Base-by-base conservation (phyloP, 257 asterid genomes). In the Jaltomata sinuosa region DNA sequence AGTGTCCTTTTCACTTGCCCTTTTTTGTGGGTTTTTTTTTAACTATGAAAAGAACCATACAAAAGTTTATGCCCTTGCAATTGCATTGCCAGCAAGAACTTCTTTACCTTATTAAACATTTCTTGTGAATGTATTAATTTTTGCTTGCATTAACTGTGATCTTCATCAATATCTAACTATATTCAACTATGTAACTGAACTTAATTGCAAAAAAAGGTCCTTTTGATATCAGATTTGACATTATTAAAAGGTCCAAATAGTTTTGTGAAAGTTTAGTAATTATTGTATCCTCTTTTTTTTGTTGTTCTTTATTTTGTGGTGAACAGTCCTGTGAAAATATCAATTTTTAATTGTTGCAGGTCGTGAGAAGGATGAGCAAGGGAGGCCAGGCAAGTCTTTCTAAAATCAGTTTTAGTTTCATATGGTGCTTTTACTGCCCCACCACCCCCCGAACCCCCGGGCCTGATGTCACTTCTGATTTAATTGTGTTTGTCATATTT, bases 351-450 rank as follows among this genome's bases (percentile, higher is more conserved):
- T 62, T 89, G 55, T 34, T 81, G 71, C 86, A 96, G 99, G 98
- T 84, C 97, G 91, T 69, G 98, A 94, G 83, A 87, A 29, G 84
- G 93, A 92, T 79, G 97, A 91, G 79, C 95, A 88, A 82, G 96
- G 84, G 84, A 91, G 86, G 59, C 88, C 89, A 83, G 98, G 99
- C 93, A 90, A 77, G 82, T 49, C 62, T 77, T 49, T 49, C 15
- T 27, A 0, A 15, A 15, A 47, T 76, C 38, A 76, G 57, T 47
- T 47, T 74, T 47, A 0, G 81, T 27, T 76, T 76, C 25, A 16
- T 45, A 76, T 25, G 59, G 40, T 45, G 81, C 81, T 45, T 25
- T 47, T 21, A 38, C 27, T 72, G 80, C 14, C 3, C 42, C n/a
- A n/a, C n/a, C n/a, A n/a, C n/a, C 11, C 10, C 79, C 55, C 57